Evolutionary conservation across 768 basidiomycete species (phyloP).

Genomic region (Boletus rubropictus): DNA sequence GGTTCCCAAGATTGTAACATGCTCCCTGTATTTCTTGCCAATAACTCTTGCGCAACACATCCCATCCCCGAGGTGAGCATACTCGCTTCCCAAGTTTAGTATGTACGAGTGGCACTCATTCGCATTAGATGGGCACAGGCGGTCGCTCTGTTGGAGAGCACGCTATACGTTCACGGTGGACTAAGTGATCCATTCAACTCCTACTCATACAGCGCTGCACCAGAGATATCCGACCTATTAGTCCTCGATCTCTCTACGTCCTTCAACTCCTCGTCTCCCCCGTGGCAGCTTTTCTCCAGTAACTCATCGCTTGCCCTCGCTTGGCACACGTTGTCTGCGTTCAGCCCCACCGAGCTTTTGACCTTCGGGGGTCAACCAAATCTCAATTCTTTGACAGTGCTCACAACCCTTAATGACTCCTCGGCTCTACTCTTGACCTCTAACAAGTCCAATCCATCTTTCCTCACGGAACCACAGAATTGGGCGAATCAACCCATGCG

Average conservation of each 20-base stretch:
- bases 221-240: constrained; percentile 65
- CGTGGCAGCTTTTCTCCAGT: constrained; percentile 58
- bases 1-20: constrained; percentile 6
- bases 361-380: constrained; percentile 76
- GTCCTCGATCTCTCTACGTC: constrained; percentile 55
- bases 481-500: constrained; percentile 69
- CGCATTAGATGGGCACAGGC: constrained; percentile 81
- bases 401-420: constrained; percentile 56
- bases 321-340: constrained; percentile 76
- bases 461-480: constrained; percentile 40
- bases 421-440: constrained; percentile 48
- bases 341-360: constrained; percentile 48
- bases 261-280: constrained; percentile 58
- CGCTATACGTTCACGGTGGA: constrained; percentile 74
- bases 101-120: constrained; percentile 5
- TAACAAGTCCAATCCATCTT: constrained; percentile 36
- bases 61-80: constrained; percentile 24
- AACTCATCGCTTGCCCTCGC: constrained; percentile 55
- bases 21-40: constrained; percentile 11
- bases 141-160: constrained; percentile 48
- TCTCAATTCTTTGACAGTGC: constrained; percentile 46
- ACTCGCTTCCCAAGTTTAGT: neutral
- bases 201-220: constrained; percentile 71
- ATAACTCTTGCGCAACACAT: constrained; percentile 19
- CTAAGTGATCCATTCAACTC: constrained; percentile 66